phyloP scores from a whole-genome alignment of 352 stramenopile species.

The Saprolegnia diclina region DNA sequence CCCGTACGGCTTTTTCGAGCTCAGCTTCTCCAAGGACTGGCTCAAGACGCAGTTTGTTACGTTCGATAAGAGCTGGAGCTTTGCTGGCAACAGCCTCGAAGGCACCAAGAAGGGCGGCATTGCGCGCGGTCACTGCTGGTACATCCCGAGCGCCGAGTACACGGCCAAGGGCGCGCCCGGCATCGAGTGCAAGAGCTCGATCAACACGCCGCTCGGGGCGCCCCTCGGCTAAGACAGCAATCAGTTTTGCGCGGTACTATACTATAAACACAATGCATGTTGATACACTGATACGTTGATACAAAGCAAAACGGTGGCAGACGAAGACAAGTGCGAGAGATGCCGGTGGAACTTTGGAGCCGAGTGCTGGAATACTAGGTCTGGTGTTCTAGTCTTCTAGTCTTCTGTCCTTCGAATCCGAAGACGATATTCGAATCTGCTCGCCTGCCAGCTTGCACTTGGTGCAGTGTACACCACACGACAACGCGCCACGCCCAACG shows the following conservation, averaged over 20 bases:
- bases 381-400: no score
- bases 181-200: constrained; percentile 15
- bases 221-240: background rate
- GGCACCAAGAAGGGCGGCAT: constrained; percentile 46
- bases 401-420: no score
- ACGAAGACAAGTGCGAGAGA: no score
- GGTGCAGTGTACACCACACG: no score
- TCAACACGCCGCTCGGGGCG: constrained; percentile 2
- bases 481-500: no score
- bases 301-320: background rate
- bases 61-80: constrained; percentile 55
- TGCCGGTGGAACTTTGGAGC: no score
- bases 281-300: background rate
- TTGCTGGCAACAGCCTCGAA: constrained; percentile 41
- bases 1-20: constrained; percentile 63
- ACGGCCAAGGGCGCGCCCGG: background rate
- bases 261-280: background rate
- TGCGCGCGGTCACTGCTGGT: constrained; percentile 66
- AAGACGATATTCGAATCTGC: no score
- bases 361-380: no score
- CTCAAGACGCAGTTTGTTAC: constrained; percentile 56
- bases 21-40: constrained; percentile 55
- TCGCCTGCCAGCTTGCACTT: no score
- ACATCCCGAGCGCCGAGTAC: constrained; percentile 32
- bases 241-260: background rate